Base-by-base conservation (phyloP, 495 filamentous ascomycete species). In the Lasiosphaeriaceae sp. region DNA sequence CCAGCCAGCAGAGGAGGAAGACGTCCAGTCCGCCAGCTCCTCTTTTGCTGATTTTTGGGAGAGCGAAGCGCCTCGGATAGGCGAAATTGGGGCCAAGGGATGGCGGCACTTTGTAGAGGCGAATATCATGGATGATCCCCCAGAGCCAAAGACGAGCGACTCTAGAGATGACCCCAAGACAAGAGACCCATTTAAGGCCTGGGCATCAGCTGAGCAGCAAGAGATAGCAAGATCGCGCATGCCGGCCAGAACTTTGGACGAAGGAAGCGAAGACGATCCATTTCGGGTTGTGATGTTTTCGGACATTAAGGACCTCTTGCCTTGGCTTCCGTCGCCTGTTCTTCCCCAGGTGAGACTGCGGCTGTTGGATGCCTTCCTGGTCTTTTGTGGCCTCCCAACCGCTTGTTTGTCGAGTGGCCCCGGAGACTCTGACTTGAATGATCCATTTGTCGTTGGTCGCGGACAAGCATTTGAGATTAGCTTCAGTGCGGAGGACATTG, bases 1-100 rank as follows among this genome's bases (percentile, higher is more conserved):
- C 50, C 73, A 71, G 17, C 86, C 66, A 2, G 11, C 86, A 50
- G 43, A 51, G 34, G 56, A 65, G n/a, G 51, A 58, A 16, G 58
- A 72, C 16, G 46, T 62, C 1, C 61, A 65, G 8, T 51, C 66
- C 12, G 58, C 82, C 0, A 61, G 75, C n/a, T 66, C 66, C 1
- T 50, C 60, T n/a, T 87, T 95, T 51, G 66, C 77, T 24, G 75
- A 81, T 9, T 96, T 92, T 60, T 98, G 94, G 94, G 90, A 96
- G 50, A 89, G 84, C 39, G 94, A 97, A 65, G 78, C 85, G 7
- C 73, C 87, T 3, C 84, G 92, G 8, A 80, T 96, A 52, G 94
- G 94, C 4, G 94, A 97, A 68, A 63, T 69, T 6, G 76, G 73
- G 4, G 86, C 89, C 31, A 72, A 78, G 26, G 92, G 90, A 16